Base-by-base conservation (phyloP, 768 basidiomycete genomes). In the Mycena venus region DNA sequence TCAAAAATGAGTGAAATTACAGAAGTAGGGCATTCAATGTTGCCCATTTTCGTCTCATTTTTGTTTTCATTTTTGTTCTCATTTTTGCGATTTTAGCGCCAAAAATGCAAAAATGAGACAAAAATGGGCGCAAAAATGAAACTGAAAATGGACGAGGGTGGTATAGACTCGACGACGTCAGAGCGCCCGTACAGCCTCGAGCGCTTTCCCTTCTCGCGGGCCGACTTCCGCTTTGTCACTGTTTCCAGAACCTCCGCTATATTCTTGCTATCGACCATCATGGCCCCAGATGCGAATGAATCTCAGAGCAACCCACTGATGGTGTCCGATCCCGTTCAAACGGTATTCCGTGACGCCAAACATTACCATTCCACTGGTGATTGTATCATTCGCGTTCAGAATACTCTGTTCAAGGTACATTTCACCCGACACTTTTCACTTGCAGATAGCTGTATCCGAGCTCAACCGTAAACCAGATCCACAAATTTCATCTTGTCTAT, bases 301-400 rank as follows among this genome's bases (percentile, higher is more conserved):
- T 58, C 55, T 34, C 55, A 32, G 29, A 31, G 17, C 32, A 31
- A 32, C 31, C 31, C 55, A 9, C 55, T 31, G 55, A 58, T 58
- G 55, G 51, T 53, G 23, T 53, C 32, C 55, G 19, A 32, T 58
- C 31, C 32, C 55, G 55, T 31, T 34, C 31, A 21, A 34, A 19
- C 31, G 29, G 31, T 58, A 34, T 31, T 32, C 55, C 64, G 64
- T 15, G 66, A 68, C 36, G 38, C 23, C 17, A 25, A 38, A 29
- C 47, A 56, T 34, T 68, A 68, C 34, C 34, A 68, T 42, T 17
- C 40, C 25, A 42, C 53, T 31, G 66, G 66, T 8, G 66, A 68
- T 34, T 56, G 53, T 25, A 44, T 68, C 36, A 25, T 68, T n/a
- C 55, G 53, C 66, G 55, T 58, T 10, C 36, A 68, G 32, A 40